Conservation (phyloP, 495 filamentous ascomycete genomes). For the Letharia columbiana region DNA sequence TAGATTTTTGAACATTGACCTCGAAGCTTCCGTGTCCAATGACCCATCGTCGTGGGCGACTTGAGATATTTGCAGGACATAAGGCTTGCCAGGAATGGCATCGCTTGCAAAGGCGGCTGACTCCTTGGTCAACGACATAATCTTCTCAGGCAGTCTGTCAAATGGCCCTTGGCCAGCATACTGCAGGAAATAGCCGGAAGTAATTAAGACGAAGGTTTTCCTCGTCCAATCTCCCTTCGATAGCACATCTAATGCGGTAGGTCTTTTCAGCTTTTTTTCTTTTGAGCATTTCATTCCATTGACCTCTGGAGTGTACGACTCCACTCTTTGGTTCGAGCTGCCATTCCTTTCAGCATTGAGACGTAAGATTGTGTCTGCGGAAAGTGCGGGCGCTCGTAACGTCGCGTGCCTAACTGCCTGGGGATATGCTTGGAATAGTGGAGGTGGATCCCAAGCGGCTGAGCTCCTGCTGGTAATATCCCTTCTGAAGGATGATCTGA, state of each 20-base stretch:
- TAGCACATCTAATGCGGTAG: constrained; percentile 50
- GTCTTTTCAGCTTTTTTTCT: constrained; percentile 35
- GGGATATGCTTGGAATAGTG: constrained; percentile 84
- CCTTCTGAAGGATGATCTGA: constrained; percentile 17
- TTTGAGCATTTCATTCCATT: constrained; percentile 31
- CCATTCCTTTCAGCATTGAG: constrained; percentile 39
- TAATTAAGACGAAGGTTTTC: constrained; percentile 75
- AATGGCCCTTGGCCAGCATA: constrained; percentile 74
- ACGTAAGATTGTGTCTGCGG: constrained; percentile 55
- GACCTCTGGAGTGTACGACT: constrained; percentile 9
- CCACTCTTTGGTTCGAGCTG: constrained; percentile 38
- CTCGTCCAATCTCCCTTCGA: constrained; percentile 66
- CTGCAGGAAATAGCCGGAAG: constrained; percentile 78
- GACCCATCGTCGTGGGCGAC: constrained; percentile 52
- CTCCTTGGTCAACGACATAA: constrained; percentile 70
- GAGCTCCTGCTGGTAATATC: constrained; percentile 16
- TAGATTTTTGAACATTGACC: constrained; percentile 62
- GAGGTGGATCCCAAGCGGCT: constrained; percentile 63
- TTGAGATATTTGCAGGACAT: constrained; percentile 86
- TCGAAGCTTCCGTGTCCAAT: constrained; percentile 40
- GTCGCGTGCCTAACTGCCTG: constrained; percentile 60
- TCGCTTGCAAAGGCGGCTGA: constrained; percentile 94
- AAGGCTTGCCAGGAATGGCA: constrained; percentile 83
- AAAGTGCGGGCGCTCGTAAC: constrained; percentile 41
- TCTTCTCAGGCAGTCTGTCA: constrained; percentile 78